phyloP scores from a whole-genome alignment of 1,284 basidiomycete species.

The Exobasidium rhododendri region DNA sequence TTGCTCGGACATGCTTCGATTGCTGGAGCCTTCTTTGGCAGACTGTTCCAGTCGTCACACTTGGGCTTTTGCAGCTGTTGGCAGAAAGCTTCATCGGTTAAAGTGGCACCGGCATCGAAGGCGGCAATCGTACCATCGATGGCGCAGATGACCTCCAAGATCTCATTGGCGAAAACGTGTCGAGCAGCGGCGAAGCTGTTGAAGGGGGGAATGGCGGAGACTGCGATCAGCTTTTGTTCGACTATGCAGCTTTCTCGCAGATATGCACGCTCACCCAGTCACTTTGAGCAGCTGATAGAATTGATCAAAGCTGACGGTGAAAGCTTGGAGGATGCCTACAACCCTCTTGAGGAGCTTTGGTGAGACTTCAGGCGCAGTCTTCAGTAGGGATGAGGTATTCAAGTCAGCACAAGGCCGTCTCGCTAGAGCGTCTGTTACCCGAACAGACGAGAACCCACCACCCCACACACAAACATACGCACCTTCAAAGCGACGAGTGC shows the following conservation, averaged over 20 bases:
- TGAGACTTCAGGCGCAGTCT: neutral
- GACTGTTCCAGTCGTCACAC: neutral
- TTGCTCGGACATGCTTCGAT: neutral
- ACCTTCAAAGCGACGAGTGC: neutral
- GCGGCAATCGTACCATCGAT: conserved; percentile 1
- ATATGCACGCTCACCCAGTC: neutral
- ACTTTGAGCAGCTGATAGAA: neutral
- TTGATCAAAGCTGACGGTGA: neutral
- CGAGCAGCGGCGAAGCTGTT: neutral
- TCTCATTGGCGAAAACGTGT: neutral
- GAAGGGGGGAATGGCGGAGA: no score
- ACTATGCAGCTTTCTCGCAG: no score
- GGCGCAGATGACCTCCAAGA: neutral
- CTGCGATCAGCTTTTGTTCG: no score
- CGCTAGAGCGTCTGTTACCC: no score
- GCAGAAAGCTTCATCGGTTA: neutral
- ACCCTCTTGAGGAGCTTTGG: neutral
- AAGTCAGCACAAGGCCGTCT: no score
- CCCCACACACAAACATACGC: neutral
- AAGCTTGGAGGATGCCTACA: neutral
- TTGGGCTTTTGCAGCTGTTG: neutral
- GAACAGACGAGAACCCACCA: neutral
- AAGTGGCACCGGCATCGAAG: neutral
- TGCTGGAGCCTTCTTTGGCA: neutral
- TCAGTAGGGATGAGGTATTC: neutral